Evolutionary conservation across 306 rosid genomes (phyloP).

Genomic region (Sophora flavescens): DNA sequence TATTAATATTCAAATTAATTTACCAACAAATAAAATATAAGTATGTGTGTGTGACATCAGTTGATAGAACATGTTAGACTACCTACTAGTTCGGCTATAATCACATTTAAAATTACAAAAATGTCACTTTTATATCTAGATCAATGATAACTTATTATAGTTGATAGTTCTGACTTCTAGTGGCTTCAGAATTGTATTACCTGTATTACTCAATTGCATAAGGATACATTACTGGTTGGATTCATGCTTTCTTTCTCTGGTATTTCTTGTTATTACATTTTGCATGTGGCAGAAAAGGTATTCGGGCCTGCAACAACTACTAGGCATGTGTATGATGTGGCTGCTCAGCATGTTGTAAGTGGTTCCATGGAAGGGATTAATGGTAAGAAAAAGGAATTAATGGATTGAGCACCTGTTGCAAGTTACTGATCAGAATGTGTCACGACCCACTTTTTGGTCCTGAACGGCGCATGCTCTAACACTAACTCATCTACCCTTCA

Average conservation of each 20-base stretch:
- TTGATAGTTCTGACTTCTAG: constrained; percentile 9
- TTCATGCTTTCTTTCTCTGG: not conserved
- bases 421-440: constrained; percentile 20
- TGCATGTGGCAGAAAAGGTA: constrained; percentile 56
- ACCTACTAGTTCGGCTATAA: not conserved
- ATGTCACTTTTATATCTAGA: not conserved
- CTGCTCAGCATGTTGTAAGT: constrained; percentile 84
- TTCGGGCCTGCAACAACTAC: constrained; percentile 95
- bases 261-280: constrained; percentile 11
- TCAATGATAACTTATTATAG: not conserved
- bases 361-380: constrained; percentile 93
- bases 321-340: constrained; percentile 88
- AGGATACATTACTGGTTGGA: constrained; percentile 31
- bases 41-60: no score
- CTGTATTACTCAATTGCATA: not conserved
- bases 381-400: constrained; percentile 55
- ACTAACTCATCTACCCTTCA: no score
- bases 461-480: no score
- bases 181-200: constrained; percentile 20
- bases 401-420: not conserved
- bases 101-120: constrained; percentile 29
- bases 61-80: not conserved
- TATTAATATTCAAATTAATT: no score
- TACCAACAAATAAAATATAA: no score
- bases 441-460: no score